Percentiles rank a stretch among this genome's conserved stretches.
Evolutionary conservation across 78 protist genomes (phyloP).

Genomic region (Dictyostelium citrinum): DNA sequence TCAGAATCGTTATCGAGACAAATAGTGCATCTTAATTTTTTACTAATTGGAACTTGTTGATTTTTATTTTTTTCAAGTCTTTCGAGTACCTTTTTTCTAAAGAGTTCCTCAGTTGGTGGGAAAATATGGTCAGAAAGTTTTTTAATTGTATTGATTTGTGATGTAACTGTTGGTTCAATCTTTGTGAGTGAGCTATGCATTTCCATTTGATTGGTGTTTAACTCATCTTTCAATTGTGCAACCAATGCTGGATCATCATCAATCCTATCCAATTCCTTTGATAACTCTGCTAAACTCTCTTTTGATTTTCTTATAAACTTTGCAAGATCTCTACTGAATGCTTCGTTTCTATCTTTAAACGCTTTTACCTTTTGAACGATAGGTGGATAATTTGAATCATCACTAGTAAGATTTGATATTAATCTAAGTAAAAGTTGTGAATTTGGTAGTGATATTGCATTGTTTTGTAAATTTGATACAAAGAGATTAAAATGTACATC

Average conservation of each 20-base stretch:
- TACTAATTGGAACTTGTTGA: neutral
- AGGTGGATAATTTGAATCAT: neutral
- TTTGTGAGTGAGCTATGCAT: neutral
- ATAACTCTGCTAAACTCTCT: neutral
- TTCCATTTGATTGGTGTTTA: neutral
- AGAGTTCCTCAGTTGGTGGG: slow-evolving; percentile 67
- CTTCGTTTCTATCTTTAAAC: neutral
- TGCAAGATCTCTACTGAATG: neutral
- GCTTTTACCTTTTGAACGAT: slow-evolving; percentile 30
- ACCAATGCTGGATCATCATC: neutral
- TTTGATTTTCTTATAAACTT: slow-evolving; percentile 23
- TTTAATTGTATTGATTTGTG: slow-evolving; percentile 9
- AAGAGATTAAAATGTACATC: slow-evolving; percentile 34
- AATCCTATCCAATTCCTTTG: slow-evolving; percentile 2
- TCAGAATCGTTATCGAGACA: slow-evolving; percentile 21
- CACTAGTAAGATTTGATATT: neutral
- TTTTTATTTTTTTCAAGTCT: neutral
- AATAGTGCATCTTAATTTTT: slow-evolving; percentile 8
- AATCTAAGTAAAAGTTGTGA: slow-evolving; percentile 25
- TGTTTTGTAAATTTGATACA: neutral
- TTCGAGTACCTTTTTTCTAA: neutral
- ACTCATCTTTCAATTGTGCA: neutral
- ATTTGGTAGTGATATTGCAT: neutral
- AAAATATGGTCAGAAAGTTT: slow-evolving; percentile 27
- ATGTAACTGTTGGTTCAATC: slow-evolving; percentile 27